Base-by-base conservation (phyloP, 768 basidiomycete species). In the Psilocybe cubensis region DNA sequence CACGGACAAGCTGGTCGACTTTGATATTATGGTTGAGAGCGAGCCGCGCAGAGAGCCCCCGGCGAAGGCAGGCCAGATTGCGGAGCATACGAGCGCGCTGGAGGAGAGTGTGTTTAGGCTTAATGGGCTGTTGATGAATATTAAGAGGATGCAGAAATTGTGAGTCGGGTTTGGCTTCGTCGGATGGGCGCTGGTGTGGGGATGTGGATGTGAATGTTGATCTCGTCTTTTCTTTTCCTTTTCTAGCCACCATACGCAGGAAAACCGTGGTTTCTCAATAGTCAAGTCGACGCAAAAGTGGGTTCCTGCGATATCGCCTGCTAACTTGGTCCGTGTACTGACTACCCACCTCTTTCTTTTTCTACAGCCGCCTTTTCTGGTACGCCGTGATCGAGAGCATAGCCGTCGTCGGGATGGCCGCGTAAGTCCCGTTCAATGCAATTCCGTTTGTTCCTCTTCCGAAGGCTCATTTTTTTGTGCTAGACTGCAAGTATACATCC, bases 21-120 rank as follows among this genome's bases (percentile, higher is more conserved):
- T 94, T 70, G 91, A 93, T 72, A 98, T 99, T 74, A 96, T 98
- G 94, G 94, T 94, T 45, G 97, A 99, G 81, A 94, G 91, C 59
- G 96, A 98, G 70, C 97, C 97, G 1, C 80, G 97, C 49, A 80
- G 94, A 49, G 89, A 94, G 66, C 83, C 94, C 2, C 92, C 95
- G 2, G 92, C 90, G 8, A 96, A 94, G 71, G 84, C 91, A 3
- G 88, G 88, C 12, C 91, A 94, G 72, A 85, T 99, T 33, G 78
- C 89, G 11, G 96, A 98, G 59, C 97, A 98, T 63, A 98, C 97
- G 23, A 92, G 84, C 52, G 86, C 91, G 9, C 76, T 99, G 54
- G 96, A 98, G 74, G 97, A 99, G 79, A 96, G 93, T 69, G 89
- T 98, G 50, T 98, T 93, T 77, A 85, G 93, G 54, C 77, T 99